These are phyloP conservation scores for Pichia occidentalis DNA, from an alignment of 805 yeast genomes.

Conservation along the genomic window DNA sequence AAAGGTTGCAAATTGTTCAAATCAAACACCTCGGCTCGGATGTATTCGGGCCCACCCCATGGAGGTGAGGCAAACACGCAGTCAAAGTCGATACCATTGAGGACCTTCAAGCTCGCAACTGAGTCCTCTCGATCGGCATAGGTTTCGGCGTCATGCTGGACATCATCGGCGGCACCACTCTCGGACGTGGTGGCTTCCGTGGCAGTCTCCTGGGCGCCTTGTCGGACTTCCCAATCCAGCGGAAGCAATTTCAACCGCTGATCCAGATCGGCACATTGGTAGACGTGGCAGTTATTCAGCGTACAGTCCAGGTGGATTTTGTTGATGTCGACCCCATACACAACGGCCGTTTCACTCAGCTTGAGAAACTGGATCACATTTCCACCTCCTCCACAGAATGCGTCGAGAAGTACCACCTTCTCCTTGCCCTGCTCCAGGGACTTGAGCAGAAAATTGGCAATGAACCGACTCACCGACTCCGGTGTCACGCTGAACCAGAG, in stretches of 20 bases:
- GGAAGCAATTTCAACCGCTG: conserved; percentile 7
- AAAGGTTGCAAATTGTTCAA: conserved; percentile 41
- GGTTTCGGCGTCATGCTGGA: not conserved
- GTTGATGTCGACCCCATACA: conserved; percentile 13
- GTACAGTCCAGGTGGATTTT: conserved; percentile 14
- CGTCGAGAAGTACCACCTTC: conserved; percentile 39
- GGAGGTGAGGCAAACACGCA: conserved; percentile 71
- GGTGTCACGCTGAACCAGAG: conserved; percentile 90
- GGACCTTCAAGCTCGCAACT: not conserved
- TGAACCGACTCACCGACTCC: conserved; percentile 58
- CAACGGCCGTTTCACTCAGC: conserved; percentile 1
- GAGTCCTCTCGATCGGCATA: conserved; percentile 8
- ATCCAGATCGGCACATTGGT: conserved; percentile 2
- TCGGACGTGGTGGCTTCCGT: not conserved
- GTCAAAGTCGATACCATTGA: conserved; percentile 32
- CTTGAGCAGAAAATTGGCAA: conserved; percentile 49
- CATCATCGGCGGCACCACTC: not conserved
- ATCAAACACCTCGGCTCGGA: conserved; percentile 36
- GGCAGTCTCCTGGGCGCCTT: not conserved
- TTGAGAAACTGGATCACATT: conserved; percentile 62
- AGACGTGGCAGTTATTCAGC: conserved; percentile 2
- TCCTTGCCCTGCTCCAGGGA: conserved; percentile 62
- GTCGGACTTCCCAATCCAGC: conserved; percentile 10
- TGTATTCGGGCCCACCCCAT: conserved; percentile 76
- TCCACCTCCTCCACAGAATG: conserved; percentile 88